Evolutionary conservation across 2,329 filamentous ascomycete species (phyloP), one percentile per base, ranked within the genome.

Genomic region (Diaporthe batatas): DNA sequence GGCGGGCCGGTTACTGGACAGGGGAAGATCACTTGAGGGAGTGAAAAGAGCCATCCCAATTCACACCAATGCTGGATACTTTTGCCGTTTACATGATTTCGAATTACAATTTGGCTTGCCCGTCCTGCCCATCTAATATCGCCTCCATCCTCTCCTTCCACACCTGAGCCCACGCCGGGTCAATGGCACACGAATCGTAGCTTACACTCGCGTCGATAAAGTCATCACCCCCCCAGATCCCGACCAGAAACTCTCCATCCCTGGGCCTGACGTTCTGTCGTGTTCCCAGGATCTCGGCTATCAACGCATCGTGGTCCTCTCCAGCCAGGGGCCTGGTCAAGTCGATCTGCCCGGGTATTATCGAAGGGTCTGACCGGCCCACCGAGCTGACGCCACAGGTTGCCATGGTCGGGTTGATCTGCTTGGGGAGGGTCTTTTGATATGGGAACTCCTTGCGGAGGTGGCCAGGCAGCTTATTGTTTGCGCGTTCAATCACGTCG

Each of bases 371-470:
- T 10, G 55, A 51, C 39, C 29, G 72, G 7, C 72, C 72, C n/a
- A 73, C 62, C 6, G 72, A 73, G 18, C 72, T 73, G 36, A 73
- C 72, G 4, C 72, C 72, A 29, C 72, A 73, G 18, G 72, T 73
- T 44, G 72, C 72, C 62, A 73, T 11, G 55, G 36, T 73, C 2
- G 72, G 69, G 23, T 73, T 73, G 25, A 21, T 7, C 51, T 72
- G 72, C 55, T 72, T 72, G 7, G 69, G 72, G 7, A 73, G 47
- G 51, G 44, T 34, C 29, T 51, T 34, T 16, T 72, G 62, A 16
- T 73, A 73, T 5, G 10, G 54, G 34, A 73, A 58, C 5, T 69
- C 29, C 18, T n/a, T 57, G 29, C 62, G 70, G 21, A 68, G 21
- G 36, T 51, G 47, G 18, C 23, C 69, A 3, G 72, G 69, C 12